Evolutionary conservation across 352 stramenopile genomes (phyloP), one percentile per base, ranked within the genome.

Genomic region (Phytophthora quininea): DNA sequence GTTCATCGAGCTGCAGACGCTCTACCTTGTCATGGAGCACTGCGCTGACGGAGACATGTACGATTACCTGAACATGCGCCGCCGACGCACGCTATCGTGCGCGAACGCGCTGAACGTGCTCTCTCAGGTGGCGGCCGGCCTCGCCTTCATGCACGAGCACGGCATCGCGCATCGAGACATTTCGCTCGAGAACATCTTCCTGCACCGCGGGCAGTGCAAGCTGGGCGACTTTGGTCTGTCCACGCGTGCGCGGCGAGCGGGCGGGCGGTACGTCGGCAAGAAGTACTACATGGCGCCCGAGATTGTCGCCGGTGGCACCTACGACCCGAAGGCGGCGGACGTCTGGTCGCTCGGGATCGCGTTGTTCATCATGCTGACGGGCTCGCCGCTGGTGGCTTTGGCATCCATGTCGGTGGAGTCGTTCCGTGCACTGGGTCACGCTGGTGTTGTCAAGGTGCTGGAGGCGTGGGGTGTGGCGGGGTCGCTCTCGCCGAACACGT

Each of bases 151-250:
- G 43, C 72, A 77, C 42, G 4, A 42, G n/a, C 37, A 79, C 45
- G 69, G 69, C n/a, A 67, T 82, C 11, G 74, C 74, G 14, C 76
- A 84, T 43, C 76, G 76, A 38, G 76, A 84, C 51, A 10, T 84
- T 4, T 79, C 75, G 38, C 50, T 81, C 9, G 76, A 84, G 59
- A 83, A 83, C 54, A 69, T 83, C 12, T 54, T 83, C 2, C 33
- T 83, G 7, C 30, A 43, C 1, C 10, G 57, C 27, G 37, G 66
- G 30, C 50, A 32, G 3, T 74, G 40, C 40, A 9, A 47, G 9
- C 12, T 47, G 9, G 10, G 10, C 6, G 40, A 47, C 40, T 47
- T 47, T 47, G 40, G 40, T 14, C 15, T 47, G 9, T 14, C 40
- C 3, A 47, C 40, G 40, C 15, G 15, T 4, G 12, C 3, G 10